Evolutionary conservation across 2,329 filamentous ascomycete species (phyloP).

Genomic region (Paracoccidioides brasiliensis): DNA sequence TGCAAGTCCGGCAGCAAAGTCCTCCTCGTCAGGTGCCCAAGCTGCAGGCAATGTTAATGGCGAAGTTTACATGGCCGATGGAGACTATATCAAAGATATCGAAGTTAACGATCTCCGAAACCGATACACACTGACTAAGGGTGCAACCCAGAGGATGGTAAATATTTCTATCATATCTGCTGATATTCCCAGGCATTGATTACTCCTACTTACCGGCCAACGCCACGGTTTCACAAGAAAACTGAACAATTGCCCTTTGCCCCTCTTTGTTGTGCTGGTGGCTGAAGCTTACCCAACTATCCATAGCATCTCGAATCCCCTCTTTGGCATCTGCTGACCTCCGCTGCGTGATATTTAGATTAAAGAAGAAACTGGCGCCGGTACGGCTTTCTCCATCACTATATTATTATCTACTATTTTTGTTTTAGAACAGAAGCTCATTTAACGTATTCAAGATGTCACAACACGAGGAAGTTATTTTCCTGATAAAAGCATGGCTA

Average conservation of each 20-base stretch:
- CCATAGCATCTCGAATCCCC: conserved; percentile 45
- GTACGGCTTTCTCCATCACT: conserved; percentile 58
- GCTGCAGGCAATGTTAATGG: conserved; percentile 54
- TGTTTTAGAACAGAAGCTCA: conserved; percentile 44
- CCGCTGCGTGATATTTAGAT: conserved; percentile 84
- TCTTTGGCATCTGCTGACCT: conserved; percentile 92
- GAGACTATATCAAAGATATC: conserved; percentile 97
- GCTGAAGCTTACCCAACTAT: conserved; percentile 56
- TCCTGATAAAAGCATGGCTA: conserved; percentile 95
- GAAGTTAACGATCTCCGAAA: conserved; percentile 97
- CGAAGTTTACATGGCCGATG: conserved; percentile 88
- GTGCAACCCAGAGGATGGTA: conserved; percentile 99
- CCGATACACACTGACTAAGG: conserved; percentile 92
- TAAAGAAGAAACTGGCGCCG: conserved; percentile 98
- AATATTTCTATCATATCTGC: conserved; percentile 61
- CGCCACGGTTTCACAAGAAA: conserved; percentile 13
- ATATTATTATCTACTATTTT: conserved; percentile 30
- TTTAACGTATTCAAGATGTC: conserved; percentile 68
- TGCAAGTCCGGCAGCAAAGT: conserved; percentile 41
- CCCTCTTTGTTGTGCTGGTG: conserved; percentile 34
- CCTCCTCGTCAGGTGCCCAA: conserved; percentile 39
- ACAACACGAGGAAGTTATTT: conserved; percentile 94
- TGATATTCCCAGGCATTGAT: conserved; percentile 45
- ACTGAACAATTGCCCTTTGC: conserved; percentile 14
- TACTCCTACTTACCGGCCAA: conserved; percentile 21